Percentiles rank a stretch among this genome's conserved stretches.
These are phyloP conservation scores for Penicillium fimorum DNA, from an alignment of 495 filamentous ascomycete genomes.

Conservation along the genomic window DNA sequence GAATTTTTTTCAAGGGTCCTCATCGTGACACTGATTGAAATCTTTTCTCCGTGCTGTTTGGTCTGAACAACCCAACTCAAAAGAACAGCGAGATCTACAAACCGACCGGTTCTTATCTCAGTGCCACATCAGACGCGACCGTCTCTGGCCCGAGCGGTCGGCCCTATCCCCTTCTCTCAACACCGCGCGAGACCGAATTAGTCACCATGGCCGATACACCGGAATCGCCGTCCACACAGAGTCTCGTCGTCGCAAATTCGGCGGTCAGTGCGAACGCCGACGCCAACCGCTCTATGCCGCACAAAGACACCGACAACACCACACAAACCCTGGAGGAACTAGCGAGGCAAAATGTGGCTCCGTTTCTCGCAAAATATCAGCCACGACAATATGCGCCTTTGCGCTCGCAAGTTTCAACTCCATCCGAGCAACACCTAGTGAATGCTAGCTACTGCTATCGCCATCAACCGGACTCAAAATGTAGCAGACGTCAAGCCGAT, in stretches of 20 bases:
- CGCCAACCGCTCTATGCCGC: conserved; percentile 20
- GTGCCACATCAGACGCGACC: neutral
- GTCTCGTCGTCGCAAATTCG: neutral
- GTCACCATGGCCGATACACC: conserved; percentile 2
- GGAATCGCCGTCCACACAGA: neutral
- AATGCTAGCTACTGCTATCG: conserved; percentile 96
- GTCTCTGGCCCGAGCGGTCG: neutral
- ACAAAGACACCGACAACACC: conserved; percentile 19
- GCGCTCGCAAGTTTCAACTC: conserved; percentile 36
- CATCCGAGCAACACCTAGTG: conserved; percentile 34
- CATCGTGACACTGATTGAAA: neutral
- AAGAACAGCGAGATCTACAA: neutral
- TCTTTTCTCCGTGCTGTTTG: neutral
- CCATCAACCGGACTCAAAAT: conserved; percentile 92
- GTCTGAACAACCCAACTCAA: neutral
- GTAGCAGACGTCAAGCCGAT: conserved; percentile 78
- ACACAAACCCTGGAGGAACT: conserved; percentile 45
- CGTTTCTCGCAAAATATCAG: conserved; percentile 83
- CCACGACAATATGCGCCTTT: conserved; percentile 77
- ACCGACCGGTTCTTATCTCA: neutral
- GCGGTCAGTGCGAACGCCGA: conserved; percentile 23
- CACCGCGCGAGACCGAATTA: neutral
- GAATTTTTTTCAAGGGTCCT: neutral
- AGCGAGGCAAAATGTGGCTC: conserved; percentile 61
- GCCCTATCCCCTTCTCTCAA: neutral